phyloP scores from a whole-genome alignment of 106 monocot species.

The Allium sativum region DNA sequence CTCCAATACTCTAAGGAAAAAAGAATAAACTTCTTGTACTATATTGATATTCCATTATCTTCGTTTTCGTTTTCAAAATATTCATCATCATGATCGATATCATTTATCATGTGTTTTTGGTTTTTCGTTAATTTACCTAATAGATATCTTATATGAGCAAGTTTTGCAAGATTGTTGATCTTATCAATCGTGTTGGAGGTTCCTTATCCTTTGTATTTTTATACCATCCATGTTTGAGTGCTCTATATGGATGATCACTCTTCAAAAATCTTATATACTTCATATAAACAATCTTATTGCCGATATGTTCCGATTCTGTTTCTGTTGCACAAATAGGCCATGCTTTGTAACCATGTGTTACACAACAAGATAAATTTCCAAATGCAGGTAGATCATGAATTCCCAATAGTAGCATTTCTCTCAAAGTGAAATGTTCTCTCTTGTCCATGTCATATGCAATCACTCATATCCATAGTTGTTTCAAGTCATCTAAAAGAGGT shows the following conservation, averaged over 20 bases:
- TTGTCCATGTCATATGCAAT: not conserved
- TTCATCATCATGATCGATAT: not conserved
- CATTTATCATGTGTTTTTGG: not conserved
- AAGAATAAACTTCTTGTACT: not conserved
- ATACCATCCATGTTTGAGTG: not conserved
- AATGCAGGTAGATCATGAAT: not conserved
- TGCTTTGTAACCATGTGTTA: not conserved
- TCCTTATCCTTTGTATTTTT: not conserved
- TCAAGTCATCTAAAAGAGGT: not conserved
- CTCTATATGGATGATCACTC: not conserved
- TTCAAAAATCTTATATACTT: not conserved
- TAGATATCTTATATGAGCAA: not conserved
- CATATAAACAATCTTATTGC: not conserved
- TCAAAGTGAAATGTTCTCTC: not conserved
- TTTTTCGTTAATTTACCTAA: not conserved
- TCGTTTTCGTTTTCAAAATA: not conserved
- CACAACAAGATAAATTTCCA: not conserved
- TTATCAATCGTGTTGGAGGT: not conserved
- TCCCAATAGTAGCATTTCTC: not conserved
- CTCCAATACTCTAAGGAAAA: slow-evolving; percentile 3
- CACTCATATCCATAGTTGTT: not conserved
- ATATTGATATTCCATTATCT: not conserved
- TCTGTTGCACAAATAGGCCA: not conserved
- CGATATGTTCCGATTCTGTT: not conserved
- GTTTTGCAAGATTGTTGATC: not conserved